phyloP scores from a whole-genome alignment of 257 asterid genomes.

The Petunia axillaris region DNA sequence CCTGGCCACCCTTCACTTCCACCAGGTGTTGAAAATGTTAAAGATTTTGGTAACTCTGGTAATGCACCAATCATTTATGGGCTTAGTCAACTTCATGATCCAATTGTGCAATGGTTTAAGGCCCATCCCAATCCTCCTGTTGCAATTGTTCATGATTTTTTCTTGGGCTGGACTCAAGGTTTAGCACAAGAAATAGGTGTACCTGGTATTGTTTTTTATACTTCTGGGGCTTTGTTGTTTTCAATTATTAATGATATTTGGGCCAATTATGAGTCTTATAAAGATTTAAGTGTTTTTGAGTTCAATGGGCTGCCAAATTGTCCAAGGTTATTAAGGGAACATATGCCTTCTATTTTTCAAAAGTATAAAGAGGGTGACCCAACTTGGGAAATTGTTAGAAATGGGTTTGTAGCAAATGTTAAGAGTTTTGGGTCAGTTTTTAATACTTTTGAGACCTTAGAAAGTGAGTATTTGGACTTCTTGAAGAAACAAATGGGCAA shows the following conservation, averaged over 20 bases:
- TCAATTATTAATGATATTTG: conserved; percentile 37
- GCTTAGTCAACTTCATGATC: conserved; percentile 46
- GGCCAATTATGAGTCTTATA: conserved; percentile 35
- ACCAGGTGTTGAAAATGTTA: conserved; percentile 64
- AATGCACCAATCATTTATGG: conserved; percentile 55
- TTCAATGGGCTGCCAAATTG: conserved; percentile 53
- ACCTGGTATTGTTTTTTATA: conserved; percentile 56
- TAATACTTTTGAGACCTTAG: conserved; percentile 58
- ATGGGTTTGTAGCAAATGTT: conserved; percentile 46
- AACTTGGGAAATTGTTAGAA: conserved; percentile 33
- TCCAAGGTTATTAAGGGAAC: conserved; percentile 50
- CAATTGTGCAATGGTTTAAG: conserved; percentile 56
- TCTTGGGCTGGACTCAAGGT: conserved; percentile 73
- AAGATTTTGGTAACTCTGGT: conserved; percentile 65
- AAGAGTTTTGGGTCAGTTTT: conserved; percentile 59
- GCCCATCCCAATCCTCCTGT: conserved; percentile 59
- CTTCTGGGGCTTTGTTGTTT: conserved; percentile 38
- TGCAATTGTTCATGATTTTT: conserved; percentile 67
- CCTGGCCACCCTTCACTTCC: conserved; percentile 67
- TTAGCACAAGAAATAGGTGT: conserved; percentile 51
- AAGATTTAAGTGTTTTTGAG: conserved; percentile 18
- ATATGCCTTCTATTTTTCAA: conserved; percentile 54
- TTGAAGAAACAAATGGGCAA: conserved; percentile 45
- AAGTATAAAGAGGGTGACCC: conserved; percentile 43
- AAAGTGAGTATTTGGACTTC: conserved; percentile 48